Conservation (phyloP, 1,284 basidiomycete species). For the Psilocybe mexicana region DNA sequence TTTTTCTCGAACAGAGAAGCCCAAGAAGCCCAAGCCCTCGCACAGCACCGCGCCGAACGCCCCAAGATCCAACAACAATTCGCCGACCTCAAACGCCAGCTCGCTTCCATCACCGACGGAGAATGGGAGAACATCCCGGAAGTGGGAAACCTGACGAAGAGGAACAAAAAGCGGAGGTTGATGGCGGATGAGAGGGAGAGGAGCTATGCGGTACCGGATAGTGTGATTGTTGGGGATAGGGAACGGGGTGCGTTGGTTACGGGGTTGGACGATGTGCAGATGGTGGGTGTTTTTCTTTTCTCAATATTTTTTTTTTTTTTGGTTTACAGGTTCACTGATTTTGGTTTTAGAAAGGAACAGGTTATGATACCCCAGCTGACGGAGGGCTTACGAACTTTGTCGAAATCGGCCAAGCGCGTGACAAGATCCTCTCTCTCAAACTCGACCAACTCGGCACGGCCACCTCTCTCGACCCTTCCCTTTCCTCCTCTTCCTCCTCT, state of each 20-base stretch:
- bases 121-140: slow-evolving; percentile 97
- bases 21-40: slow-evolving; percentile 71
- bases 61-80: slow-evolving; percentile 95
- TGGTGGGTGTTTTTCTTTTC: slow-evolving; percentile 35
- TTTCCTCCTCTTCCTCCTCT: slow-evolving; percentile 48
- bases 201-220: slow-evolving; percentile 90
- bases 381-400: slow-evolving; percentile 91
- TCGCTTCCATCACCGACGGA: slow-evolving; percentile 83
- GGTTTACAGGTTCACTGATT: no score
- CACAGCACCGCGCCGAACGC: slow-evolving; percentile 73
- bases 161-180: slow-evolving; percentile 76
- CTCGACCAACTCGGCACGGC: slow-evolving; percentile 75
- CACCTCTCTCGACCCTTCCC: not conserved
- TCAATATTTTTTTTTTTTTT: not conserved
- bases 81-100: slow-evolving; percentile 90
- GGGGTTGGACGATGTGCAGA: slow-evolving; percentile 55
- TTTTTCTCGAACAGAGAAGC: slow-evolving; percentile 55
- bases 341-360: slow-evolving; percentile 48
- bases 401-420: slow-evolving; percentile 97
- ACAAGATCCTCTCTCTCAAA: slow-evolving; percentile 91
- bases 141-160: slow-evolving; percentile 93
- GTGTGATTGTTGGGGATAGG: slow-evolving; percentile 84
- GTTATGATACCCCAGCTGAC: slow-evolving; percentile 76
- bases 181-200: slow-evolving; percentile 85
- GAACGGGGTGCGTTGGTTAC: slow-evolving; percentile 76